These are phyloP conservation scores for Collybia sordida DNA, from an alignment of 768 basidiomycete genomes.

Conservation along the genomic window DNA sequence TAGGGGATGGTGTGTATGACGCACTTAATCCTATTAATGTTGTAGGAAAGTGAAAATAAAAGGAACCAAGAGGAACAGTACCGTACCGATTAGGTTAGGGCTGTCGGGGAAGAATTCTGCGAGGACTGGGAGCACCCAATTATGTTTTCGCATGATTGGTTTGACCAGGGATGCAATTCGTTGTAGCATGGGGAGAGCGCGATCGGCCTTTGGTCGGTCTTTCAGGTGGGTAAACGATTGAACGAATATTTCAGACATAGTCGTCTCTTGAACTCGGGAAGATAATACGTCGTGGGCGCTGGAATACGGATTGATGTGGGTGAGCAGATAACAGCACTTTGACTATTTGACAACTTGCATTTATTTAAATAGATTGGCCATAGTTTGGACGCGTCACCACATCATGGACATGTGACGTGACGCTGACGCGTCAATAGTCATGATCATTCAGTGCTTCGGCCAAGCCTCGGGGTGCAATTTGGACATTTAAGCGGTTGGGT, in stretches of 20 bases:
- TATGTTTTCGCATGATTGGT: conserved; percentile 88
- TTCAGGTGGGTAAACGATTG: conserved; percentile 72
- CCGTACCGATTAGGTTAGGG: conserved; percentile 69
- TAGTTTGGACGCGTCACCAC: background rate
- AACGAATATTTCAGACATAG: conserved; percentile 60
- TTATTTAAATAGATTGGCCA: no score
- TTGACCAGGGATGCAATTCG: conserved; percentile 79
- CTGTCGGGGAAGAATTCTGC: conserved; percentile 86
- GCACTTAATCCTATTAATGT: conserved; percentile 33
- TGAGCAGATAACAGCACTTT: no score
- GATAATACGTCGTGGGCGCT: no score
- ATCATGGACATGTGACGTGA: conserved; percentile 1
- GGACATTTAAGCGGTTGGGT: background rate
- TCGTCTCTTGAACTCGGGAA: background rate
- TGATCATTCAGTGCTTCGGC: no score
- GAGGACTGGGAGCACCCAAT: conserved; percentile 78
- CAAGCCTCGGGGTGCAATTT: no score
- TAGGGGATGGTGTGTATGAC: conserved; percentile 6
- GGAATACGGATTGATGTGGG: no score
- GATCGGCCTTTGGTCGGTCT: conserved; percentile 61
- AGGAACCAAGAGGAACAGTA: conserved; percentile 10
- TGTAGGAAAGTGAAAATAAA: background rate
- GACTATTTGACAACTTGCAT: no score
- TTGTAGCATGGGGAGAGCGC: conserved; percentile 67
- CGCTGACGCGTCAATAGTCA: background rate